Percentiles rank a stretch among this genome's conserved stretches.
Conservation (phyloP, 2,329 filamentous ascomycete species). For the Bisporella sp. region DNA sequence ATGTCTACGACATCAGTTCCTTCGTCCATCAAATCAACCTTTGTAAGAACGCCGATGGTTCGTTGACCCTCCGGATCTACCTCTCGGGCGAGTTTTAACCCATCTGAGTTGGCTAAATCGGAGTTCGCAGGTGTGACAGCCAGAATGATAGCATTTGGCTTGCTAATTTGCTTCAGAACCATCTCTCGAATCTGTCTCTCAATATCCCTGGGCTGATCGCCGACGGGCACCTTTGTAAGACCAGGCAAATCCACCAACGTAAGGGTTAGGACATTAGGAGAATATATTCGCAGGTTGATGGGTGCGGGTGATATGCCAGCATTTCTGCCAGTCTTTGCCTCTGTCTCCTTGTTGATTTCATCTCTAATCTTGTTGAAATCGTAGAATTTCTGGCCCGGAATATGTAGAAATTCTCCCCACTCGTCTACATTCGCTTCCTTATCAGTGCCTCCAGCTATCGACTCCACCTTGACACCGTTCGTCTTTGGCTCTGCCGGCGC, state of each 20-base stretch:
- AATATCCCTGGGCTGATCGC: constrained; percentile 93
- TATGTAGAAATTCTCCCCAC: constrained; percentile 98
- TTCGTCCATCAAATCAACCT: constrained; percentile 98
- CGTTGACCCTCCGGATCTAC: constrained; percentile 96
- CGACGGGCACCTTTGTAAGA: constrained; percentile 92
- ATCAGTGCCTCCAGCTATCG: constrained; percentile 61
- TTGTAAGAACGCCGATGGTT: constrained; percentile 96
- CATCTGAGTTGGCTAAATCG: constrained; percentile 97
- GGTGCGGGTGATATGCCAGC: constrained; percentile 92
- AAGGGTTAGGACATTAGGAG: constrained; percentile 92
- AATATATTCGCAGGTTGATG: constrained; percentile 98
- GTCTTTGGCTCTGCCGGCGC: constrained; percentile 51
- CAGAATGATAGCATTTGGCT: constrained; percentile 95
- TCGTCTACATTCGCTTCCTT: constrained; percentile 88
- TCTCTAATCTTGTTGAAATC: constrained; percentile 99
- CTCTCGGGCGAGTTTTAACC: constrained; percentile 90
- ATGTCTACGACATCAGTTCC: constrained; percentile 98
- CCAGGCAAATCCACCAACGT: constrained; percentile 95
- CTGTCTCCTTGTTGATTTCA: constrained; percentile 94
- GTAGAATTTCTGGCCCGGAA: constrained; percentile 93
- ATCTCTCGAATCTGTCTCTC: constrained; percentile 96
- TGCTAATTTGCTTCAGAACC: constrained; percentile 97
- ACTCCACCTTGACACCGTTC: constrained; percentile 67
- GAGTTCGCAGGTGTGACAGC: constrained; percentile 96
- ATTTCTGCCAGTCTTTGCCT: constrained; percentile 93